Evolutionary conservation across 1,284 basidiomycete species (phyloP).

Genomic region (Melampsora occidentalis): DNA sequence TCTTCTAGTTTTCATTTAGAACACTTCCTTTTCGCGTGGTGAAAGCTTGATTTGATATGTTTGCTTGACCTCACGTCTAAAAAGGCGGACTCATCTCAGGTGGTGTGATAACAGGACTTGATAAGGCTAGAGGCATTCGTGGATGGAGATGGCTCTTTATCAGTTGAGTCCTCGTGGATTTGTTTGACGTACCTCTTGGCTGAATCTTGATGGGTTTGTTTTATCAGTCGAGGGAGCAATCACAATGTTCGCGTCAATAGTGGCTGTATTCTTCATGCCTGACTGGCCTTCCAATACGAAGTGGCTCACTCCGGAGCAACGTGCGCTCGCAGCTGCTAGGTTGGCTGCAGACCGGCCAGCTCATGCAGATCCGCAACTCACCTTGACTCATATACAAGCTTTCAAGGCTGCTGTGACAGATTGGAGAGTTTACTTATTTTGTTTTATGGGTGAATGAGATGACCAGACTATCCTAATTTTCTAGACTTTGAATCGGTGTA

Average conservation of each 20-base stretch:
- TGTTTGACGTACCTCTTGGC: no score
- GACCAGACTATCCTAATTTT: background rate
- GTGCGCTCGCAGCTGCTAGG: constrained; percentile 55
- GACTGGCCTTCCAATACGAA: constrained; percentile 56
- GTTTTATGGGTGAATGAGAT: constrained; percentile 51
- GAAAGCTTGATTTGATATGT: background rate
- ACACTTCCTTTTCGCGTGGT: background rate
- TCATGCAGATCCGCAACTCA: background rate
- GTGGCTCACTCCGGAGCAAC: constrained; percentile 56
- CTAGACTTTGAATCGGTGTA: background rate
- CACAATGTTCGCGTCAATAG: constrained; percentile 19
- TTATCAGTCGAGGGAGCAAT: constrained; percentile 28
- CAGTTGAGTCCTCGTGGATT: constrained; percentile 44
- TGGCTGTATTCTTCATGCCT: constrained; percentile 53
- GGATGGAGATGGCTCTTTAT: constrained; percentile 52
- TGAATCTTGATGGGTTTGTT: background rate
- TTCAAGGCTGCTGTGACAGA: constrained; percentile 52
- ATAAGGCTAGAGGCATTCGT: constrained; percentile 43
- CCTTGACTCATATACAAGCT: constrained; percentile 50
- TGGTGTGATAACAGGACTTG: constrained; percentile 47
- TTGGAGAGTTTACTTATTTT: constrained; percentile 52
- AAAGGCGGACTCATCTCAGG: constrained; percentile 47
- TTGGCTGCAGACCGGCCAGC: constrained; percentile 54
- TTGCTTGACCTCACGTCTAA: background rate
- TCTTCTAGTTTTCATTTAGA: background rate